phyloP scores from a whole-genome alignment of 257 asterid genomes.

The Solanum pennellii region DNA sequence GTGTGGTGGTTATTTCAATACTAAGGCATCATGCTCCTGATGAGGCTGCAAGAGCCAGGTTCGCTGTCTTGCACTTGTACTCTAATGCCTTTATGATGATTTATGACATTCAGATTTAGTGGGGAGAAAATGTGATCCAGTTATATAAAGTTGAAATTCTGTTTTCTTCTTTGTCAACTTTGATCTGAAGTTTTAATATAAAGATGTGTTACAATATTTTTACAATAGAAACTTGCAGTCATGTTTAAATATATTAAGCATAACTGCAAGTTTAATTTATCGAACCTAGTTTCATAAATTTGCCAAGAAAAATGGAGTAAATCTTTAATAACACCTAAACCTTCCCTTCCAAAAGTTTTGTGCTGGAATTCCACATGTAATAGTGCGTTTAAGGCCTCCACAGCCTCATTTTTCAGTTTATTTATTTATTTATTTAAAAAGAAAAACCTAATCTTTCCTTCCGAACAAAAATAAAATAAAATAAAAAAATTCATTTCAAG shows the following conservation, averaged over 20 bases:
- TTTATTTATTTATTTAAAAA: no score
- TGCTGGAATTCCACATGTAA: no score
- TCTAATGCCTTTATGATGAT: background rate
- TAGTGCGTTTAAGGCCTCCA: no score
- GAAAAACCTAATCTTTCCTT: no score
- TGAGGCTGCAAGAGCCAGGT: conserved; percentile 99
- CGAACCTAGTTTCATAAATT: background rate
- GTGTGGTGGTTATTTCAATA: conserved; percentile 49
- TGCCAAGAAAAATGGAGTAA: background rate
- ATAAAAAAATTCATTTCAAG: background rate
- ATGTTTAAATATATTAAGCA: background rate
- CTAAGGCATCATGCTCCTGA: conserved; percentile 99
- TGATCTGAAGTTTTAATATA: background rate
- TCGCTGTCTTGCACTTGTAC: background rate
- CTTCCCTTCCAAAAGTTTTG: no score
- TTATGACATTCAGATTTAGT: background rate
- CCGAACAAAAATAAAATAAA: no score
- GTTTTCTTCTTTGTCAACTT: background rate
- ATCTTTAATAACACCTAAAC: background rate
- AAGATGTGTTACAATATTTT: background rate
- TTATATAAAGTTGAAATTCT: background rate
- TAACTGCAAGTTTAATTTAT: background rate
- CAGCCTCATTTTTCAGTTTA: no score
- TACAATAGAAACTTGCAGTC: no score
- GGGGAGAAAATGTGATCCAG: background rate